Evolutionary conservation across 2,329 filamentous ascomycete genomes (phyloP).

Genomic region (Xylaria sp.): DNA sequence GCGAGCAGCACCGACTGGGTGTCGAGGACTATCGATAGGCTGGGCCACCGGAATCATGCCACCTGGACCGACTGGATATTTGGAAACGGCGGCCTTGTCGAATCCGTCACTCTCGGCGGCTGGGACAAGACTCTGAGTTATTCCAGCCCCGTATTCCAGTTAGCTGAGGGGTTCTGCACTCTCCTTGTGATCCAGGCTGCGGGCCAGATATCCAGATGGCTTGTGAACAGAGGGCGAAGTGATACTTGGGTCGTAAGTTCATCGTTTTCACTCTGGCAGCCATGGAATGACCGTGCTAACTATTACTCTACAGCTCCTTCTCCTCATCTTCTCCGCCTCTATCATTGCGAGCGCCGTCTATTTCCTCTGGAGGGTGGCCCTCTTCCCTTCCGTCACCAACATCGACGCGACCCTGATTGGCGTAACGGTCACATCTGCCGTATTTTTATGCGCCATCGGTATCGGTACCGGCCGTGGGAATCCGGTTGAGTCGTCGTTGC

Average conservation of each 20-base stretch:
- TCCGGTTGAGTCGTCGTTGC: conserved; percentile 90
- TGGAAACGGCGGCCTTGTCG: conserved; percentile 83
- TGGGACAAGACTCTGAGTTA: conserved; percentile 92
- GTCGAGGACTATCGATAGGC: conserved; percentile 77
- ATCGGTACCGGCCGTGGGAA: conserved; percentile 95
- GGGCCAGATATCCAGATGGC: conserved; percentile 92
- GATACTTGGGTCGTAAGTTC: conserved; percentile 91
- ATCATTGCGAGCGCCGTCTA: conserved; percentile 94
- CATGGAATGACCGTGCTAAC: not conserved
- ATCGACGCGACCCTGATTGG: conserved; percentile 93
- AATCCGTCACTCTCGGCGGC: conserved; percentile 80
- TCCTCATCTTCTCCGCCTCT: conserved; percentile 87
- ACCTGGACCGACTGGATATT: conserved; percentile 86
- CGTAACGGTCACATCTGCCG: conserved; percentile 88
- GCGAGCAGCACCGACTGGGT: conserved; percentile 82
- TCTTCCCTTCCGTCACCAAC: conserved; percentile 92
- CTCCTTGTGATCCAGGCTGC: conserved; percentile 93
- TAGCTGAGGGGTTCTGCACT: conserved; percentile 96
- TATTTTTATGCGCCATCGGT: conserved; percentile 93
- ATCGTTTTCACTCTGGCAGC: not conserved
- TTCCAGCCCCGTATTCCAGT: conserved; percentile 92
- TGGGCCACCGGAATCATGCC: conserved; percentile 68
- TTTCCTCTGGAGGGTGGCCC: conserved; percentile 94
- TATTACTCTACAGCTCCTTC: conserved; percentile 71
- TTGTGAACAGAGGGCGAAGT: conserved; percentile 91